phyloP scores from a whole-genome alignment of 495 filamentous ascomycete species.

The Penicillium coffeae region DNA sequence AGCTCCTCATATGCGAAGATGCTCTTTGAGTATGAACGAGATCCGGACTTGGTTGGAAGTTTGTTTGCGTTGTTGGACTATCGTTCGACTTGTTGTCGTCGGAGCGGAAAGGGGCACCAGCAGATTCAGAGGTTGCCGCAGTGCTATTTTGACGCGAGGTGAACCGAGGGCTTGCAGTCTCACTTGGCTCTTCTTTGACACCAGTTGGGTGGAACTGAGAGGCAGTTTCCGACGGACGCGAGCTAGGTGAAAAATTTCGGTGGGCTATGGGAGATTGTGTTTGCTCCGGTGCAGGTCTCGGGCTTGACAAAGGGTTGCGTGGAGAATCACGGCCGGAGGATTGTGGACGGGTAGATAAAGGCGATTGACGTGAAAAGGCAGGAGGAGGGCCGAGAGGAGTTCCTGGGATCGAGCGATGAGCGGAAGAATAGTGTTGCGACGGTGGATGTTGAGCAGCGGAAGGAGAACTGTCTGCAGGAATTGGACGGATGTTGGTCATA shows the following conservation, averaged over 20 bases:
- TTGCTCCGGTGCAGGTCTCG: conserved; percentile 28
- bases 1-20: conserved; percentile 29
- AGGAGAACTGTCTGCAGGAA: conserved; percentile 39
- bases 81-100: conserved; percentile 27
- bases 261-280: conserved; percentile 30
- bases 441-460: conserved; percentile 33
- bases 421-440: conserved; percentile 37
- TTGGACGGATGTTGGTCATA: conserved; percentile 33
- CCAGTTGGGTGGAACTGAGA: conserved; percentile 19
- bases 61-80: conserved; percentile 20
- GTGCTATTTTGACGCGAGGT: conserved; percentile 31
- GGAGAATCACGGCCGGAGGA: conserved; percentile 35
- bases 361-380: conserved; percentile 31
- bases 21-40: conserved; percentile 15
- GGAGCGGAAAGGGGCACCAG: conserved; percentile 8
- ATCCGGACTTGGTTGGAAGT: conserved; percentile 11
- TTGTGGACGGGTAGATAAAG: conserved; percentile 30
- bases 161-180: conserved; percentile 46
- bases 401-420: conserved; percentile 42
- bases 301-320: conserved; percentile 35
- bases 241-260: conserved; percentile 25
- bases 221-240: conserved; percentile 27
- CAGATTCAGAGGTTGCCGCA: conserved; percentile 13
- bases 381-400: conserved; percentile 48
- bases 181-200: conserved; percentile 35